Evolutionary conservation across 2,329 filamentous ascomycete species (phyloP), one percentile per base, ranked within the genome.

Genomic region (Clonostachys byssicola): DNA sequence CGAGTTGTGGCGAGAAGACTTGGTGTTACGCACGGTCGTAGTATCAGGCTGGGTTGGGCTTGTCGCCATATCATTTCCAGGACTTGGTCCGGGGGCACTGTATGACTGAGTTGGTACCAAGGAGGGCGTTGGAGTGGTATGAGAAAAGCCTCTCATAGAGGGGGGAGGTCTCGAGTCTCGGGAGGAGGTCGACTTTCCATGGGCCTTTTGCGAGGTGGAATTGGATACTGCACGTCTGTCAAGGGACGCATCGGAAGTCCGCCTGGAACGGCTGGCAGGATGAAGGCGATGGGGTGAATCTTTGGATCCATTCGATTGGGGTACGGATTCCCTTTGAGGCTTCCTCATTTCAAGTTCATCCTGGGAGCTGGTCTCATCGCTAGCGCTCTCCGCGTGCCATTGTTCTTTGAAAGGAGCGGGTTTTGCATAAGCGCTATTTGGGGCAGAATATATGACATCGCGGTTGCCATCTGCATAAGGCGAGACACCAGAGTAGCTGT

Each of bases 401-500:
- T 46, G 35, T 30, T 20, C 30, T 34, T 43, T 23, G 14, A 47
- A 6, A 13, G 34, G n/a, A 16, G 18, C 38, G 13, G 38, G 46
- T 34, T 57, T 54, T 17, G 58, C 55, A 5, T 54, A 49, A 12
- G 54, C 45, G 30, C 56, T 50, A 16, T 60, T 57, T 1, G 59
- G 55, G 16, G 57, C 49, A 1, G 60, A 52, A 53, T 68, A 66
- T 38, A 59, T 52, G n/a, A 62, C 54, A 33, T 67, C 62, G 14
- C 57, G 60, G 40, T 51, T 55, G 18, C 57, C 56, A 18, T 59
- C 54, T 42, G 51, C 54, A 57, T 61, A 65, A 3, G 61, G 56
- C 1, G 68, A 63, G 30, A 69, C 59, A 52, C 66, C 68, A 52
- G 57, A 65, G 55, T 69, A 72, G 55, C 71, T 75, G 56, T 74